These are phyloP conservation scores for Babesia bovis DNA, from an alignment of 169 alveolate genomes.

Conservation along the genomic window DNA sequence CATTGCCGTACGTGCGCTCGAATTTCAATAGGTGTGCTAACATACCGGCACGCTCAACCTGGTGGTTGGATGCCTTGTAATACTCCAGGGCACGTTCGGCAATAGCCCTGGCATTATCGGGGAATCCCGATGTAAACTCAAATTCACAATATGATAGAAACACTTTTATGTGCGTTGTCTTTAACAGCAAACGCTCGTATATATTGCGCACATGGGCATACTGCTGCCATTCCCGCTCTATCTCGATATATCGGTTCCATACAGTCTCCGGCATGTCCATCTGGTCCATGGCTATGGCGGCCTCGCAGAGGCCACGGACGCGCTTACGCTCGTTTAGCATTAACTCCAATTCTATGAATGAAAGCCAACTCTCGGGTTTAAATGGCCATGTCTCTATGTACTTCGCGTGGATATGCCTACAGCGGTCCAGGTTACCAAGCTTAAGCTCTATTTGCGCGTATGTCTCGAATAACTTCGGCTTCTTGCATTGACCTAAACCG, in stretches of 20 bases:
- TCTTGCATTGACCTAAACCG: constrained; percentile 92
- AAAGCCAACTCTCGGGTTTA: constrained; percentile 87
- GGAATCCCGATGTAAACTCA: constrained; percentile 66
- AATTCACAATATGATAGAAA: constrained; percentile 75
- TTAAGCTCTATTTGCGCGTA: constrained; percentile 92
- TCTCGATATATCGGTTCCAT: constrained; percentile 82
- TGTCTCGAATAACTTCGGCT: constrained; percentile 86
- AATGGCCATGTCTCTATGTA: constrained; percentile 89
- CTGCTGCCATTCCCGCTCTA: constrained; percentile 76
- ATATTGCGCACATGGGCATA: constrained; percentile 82
- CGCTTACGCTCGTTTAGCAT: constrained; percentile 87
- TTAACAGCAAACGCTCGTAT: constrained; percentile 87
- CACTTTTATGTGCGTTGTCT: constrained; percentile 89
- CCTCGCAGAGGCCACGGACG: constrained; percentile 86
- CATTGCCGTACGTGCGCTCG: constrained; percentile 69
- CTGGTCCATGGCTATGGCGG: constrained; percentile 82
- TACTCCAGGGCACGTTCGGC: constrained; percentile 74
- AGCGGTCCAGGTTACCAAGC: constrained; percentile 92
- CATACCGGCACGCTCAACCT: constrained; percentile 77
- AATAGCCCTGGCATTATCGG: constrained; percentile 70
- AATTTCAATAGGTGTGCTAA: constrained; percentile 61
- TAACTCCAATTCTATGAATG: constrained; percentile 87
- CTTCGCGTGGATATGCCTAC: constrained; percentile 89
- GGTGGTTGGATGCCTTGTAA: constrained; percentile 70
- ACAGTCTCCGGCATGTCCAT: constrained; percentile 91